A percentile compares a stretch with the other conserved stretches of the same genome.
Conservation (phyloP, 169 alveolate species). For the Plasmodium coatneyi region DNA sequence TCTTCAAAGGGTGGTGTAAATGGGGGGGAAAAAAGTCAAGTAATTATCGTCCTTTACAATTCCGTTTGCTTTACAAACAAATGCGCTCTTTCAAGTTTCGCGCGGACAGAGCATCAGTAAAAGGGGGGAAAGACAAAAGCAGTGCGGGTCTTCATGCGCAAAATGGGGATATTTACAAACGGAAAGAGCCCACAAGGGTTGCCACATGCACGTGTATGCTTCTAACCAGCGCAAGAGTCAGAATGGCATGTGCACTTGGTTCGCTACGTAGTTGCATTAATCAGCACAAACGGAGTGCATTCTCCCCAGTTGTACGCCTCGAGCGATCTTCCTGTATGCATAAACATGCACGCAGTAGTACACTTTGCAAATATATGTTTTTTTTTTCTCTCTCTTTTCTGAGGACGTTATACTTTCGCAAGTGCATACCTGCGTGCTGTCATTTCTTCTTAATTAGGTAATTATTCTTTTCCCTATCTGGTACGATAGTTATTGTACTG, state of each 20-base stretch:
- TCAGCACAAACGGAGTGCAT: background rate
- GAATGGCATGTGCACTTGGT: background rate
- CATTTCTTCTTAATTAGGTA: background rate
- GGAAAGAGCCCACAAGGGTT: background rate
- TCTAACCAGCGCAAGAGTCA: background rate
- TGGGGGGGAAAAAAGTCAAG: background rate
- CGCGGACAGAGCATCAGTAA: background rate
- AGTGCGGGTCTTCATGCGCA: background rate
- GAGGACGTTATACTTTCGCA: background rate
- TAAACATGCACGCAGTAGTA: background rate
- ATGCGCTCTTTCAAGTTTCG: background rate
- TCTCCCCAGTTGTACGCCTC: background rate
- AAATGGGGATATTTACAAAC: background rate
- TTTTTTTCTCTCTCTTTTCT: background rate
- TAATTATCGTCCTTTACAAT: background rate
- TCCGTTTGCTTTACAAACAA: background rate
- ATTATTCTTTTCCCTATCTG: background rate
- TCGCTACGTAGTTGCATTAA: background rate
- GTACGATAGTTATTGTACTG: background rate
- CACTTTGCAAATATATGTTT: background rate
- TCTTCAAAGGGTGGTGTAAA: background rate
- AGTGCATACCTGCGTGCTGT: background rate
- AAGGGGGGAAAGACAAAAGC: background rate
- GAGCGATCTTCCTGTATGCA: background rate
- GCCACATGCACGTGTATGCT: background rate